Evolutionary conservation across 176 grass and related monocot species (phyloP).

Genomic region (Tillandsia leiboldiana): DNA sequence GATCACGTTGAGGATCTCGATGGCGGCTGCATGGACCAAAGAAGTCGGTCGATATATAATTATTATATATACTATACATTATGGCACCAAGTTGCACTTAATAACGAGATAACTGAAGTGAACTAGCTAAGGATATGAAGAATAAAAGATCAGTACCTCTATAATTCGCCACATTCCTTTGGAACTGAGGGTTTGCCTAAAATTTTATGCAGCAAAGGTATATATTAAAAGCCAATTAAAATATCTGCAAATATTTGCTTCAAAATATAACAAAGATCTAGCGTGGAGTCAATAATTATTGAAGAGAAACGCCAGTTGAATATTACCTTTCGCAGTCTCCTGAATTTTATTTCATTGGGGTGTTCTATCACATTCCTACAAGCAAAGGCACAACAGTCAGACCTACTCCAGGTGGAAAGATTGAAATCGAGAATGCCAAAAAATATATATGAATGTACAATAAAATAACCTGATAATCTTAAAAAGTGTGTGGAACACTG

Average conservation of each 20-base stretch:
- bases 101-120: neutral
- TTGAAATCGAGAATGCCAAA: neutral
- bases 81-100: neutral
- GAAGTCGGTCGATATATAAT: neutral
- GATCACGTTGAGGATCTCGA: constrained; percentile 84
- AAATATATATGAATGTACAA: neutral
- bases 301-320: neutral
- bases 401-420: neutral
- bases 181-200: constrained; percentile 79
- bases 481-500: constrained; percentile 65
- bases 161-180: constrained; percentile 62
- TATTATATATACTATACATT: neutral
- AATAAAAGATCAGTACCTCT: constrained; percentile 29
- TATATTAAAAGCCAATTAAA: no score
- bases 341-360: constrained; percentile 62
- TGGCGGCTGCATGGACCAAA: constrained; percentile 40
- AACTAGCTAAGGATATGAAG: neutral
- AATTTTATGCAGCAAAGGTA: constrained; percentile 1
- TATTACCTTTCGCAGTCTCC: constrained; percentile 74
- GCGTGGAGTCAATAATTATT: no score
- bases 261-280: no score
- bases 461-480: constrained; percentile 58
- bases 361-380: constrained; percentile 76
- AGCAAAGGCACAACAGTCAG: neutral
- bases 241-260: no score